phyloP scores from a whole-genome alignment of 2,329 filamentous ascomycete genomes.

The Fusarium sp. region DNA sequence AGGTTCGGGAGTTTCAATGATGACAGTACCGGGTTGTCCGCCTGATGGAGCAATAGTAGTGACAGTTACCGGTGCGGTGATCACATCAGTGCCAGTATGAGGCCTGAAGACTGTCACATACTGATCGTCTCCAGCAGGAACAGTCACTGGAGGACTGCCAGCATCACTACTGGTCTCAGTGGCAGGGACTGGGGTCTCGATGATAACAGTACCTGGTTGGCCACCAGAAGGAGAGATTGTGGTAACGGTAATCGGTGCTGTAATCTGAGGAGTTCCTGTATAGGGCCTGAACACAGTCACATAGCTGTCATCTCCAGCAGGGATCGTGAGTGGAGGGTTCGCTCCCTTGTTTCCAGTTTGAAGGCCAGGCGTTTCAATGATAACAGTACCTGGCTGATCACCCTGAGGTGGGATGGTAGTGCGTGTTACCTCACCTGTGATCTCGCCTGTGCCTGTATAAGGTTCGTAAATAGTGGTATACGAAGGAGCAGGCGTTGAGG shows the following conservation, averaged over 20 bases:
- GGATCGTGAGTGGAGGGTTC: conserved; percentile 22
- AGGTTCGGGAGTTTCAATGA: conserved; percentile 32
- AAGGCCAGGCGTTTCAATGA: conserved; percentile 28
- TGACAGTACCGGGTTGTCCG: conserved; percentile 34
- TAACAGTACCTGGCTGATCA: conserved; percentile 23
- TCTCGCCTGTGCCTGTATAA: conserved; percentile 20
- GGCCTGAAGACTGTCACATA: conserved; percentile 39
- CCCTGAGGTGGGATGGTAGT: conserved; percentile 23
- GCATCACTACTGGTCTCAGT: background rate
- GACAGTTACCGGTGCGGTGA: conserved; percentile 28
- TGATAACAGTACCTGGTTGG: conserved; percentile 23
- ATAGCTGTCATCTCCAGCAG: conserved; percentile 10
- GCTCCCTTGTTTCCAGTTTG: conserved; percentile 24
- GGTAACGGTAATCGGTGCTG: conserved; percentile 13
- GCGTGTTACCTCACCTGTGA: conserved; percentile 13
- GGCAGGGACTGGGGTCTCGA: conserved; percentile 17
- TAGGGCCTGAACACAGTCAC: conserved; percentile 14
- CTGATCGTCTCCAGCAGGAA: conserved; percentile 15
- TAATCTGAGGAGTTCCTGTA: conserved; percentile 7
- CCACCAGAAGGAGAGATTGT: conserved; percentile 9
- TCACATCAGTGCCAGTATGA: conserved; percentile 28
- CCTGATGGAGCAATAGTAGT: conserved; percentile 20
- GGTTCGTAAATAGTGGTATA: conserved; percentile 37
- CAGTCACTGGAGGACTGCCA: background rate
- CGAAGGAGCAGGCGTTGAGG: conserved; percentile 5